phyloP scores from a whole-genome alignment of 331 rosid species.

The Quercus tomentella region DNA sequence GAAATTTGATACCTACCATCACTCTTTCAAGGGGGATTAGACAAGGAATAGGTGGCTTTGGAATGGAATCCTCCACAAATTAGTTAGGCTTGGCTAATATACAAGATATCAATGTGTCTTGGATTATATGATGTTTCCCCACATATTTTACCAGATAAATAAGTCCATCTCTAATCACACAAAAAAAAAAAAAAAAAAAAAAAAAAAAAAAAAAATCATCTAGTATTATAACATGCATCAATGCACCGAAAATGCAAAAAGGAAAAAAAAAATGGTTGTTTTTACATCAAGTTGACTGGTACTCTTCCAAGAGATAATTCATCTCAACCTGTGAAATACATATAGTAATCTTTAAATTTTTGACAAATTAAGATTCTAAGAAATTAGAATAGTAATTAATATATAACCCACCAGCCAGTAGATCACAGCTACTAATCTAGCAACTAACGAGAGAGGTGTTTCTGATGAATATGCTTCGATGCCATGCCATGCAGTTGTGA shows the following conservation, averaged over 20 bases:
- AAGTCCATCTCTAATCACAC: not conserved
- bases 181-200: no score
- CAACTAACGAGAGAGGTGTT: constrained; percentile 16
- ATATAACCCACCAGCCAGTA: no score
- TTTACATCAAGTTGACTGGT: not conserved
- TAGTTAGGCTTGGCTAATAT: no score
- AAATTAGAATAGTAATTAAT: no score
- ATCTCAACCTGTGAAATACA: constrained; percentile 1
- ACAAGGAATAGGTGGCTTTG: no score
- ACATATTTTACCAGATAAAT: not conserved
- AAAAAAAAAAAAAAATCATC: no score
- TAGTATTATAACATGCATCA: not conserved
- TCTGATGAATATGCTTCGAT: constrained; percentile 28
- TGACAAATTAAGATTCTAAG: not conserved
- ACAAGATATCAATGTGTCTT: not conserved
- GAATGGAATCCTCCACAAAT: no score
- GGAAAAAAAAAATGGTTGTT: not conserved
- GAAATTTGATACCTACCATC: no score
- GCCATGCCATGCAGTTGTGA: constrained; percentile 28
- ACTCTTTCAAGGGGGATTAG: no score
- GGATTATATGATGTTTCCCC: not conserved
- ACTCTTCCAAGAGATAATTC: not conserved
- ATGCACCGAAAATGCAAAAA: not conserved
- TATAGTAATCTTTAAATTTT: not conserved
- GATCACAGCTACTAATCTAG: not conserved